Evolutionary conservation across 345 rosid species (phyloP).

Genomic region (Lepidium didymum): DNA sequence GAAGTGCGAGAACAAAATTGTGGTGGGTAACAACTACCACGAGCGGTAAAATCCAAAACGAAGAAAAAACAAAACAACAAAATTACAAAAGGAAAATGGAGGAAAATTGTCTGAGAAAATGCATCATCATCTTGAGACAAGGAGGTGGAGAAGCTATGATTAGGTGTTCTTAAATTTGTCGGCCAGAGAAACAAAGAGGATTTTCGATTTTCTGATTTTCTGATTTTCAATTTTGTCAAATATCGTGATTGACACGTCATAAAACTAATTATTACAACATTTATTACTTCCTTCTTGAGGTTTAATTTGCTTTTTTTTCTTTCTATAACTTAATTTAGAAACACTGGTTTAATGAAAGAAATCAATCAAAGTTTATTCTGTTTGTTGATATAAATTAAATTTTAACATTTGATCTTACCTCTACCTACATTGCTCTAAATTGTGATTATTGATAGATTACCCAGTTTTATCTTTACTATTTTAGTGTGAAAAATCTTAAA

Average conservation of each 20-base stretch:
- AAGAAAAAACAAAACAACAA: background rate
- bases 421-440: too few species aligned
- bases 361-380: background rate
- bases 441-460: too few species aligned
- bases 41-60: slow-evolving; percentile 1
- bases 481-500: too few species aligned
- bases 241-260: slow-evolving; percentile 17
- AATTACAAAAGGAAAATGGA: slow-evolving; percentile 10
- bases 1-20: background rate
- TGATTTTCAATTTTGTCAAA: background rate
- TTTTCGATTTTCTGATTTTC: background rate
- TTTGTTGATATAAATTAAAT: background rate
- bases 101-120: slow-evolving; percentile 16
- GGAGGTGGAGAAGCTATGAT: slow-evolving; percentile 21
- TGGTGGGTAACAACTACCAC: background rate
- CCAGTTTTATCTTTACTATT: too few species aligned
- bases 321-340: slow-evolving; percentile 2
- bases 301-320: background rate
- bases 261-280: slow-evolving; percentile 9
- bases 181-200: slow-evolving; percentile 13
- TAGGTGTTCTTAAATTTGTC: slow-evolving; percentile 22
- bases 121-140: slow-evolving; percentile 17
- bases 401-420: background rate
- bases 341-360: background rate
- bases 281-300: slow-evolving; percentile 2